Conservation (phyloP, 2,329 filamentous ascomycete genomes). For the Trichophyton rubrum region DNA sequence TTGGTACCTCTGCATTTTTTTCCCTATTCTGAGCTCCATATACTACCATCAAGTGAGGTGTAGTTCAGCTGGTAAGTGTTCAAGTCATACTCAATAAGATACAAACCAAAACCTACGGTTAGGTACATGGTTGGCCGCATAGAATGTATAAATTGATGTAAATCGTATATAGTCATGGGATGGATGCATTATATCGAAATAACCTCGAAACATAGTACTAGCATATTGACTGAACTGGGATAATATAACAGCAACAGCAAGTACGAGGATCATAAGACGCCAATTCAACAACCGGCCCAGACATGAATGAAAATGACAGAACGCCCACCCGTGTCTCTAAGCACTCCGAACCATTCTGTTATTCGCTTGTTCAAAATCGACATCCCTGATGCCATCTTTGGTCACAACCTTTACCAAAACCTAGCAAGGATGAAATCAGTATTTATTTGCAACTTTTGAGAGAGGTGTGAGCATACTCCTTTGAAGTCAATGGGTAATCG, state of each 20-base stretch:
- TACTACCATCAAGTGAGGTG: too few species aligned
- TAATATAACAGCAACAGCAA: not conserved
- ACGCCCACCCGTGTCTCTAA: constrained; percentile 23
- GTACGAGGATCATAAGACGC: not conserved
- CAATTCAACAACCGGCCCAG: not conserved
- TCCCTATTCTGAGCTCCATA: too few species aligned
- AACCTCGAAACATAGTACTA: not conserved
- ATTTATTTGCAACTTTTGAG: not conserved
- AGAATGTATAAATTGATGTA: not conserved
- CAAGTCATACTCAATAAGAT: too few species aligned
- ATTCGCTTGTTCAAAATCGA: constrained; percentile 61
- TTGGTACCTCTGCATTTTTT: too few species aligned
- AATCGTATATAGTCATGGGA: not conserved
- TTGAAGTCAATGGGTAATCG: constrained; percentile 98
- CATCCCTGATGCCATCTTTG: constrained; percentile 78
- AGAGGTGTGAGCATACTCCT: constrained; percentile 48
- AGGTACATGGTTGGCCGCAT: too few species aligned
- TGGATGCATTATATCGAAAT: not conserved
- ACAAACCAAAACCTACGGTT: too few species aligned
- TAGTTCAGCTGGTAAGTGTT: too few species aligned
- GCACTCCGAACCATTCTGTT: constrained; percentile 46
- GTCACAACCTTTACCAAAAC: constrained; percentile 75
- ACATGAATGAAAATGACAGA: constrained; percentile 14
- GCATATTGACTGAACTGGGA: not conserved
- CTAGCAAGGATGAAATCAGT: constrained; percentile 15